Evolutionary conservation across 1,139 yeast species (phyloP).

Genomic region (Hansenula anomala): DNA sequence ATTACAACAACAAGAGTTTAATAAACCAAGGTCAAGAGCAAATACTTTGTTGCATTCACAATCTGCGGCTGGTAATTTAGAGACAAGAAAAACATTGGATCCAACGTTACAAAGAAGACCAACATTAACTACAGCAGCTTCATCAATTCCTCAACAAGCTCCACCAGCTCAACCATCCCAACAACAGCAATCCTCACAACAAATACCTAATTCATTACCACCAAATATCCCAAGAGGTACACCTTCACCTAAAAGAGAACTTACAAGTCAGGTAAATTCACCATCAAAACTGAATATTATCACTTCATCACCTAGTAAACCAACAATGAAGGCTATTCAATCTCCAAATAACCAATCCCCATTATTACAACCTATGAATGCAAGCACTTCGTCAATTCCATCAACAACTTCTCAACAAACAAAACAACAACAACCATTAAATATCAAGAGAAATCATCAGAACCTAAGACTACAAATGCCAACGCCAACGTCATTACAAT

Average conservation of each 20-base stretch:
- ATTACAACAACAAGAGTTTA: conserved; percentile 21
- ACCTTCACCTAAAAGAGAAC: conserved; percentile 22
- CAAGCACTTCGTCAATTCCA: background rate
- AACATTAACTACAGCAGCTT: conserved; percentile 9
- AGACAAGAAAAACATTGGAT: conserved; percentile 28
- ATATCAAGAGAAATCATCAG: conserved; percentile 34
- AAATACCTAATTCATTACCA: conserved; percentile 4
- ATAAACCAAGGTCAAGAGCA: conserved; percentile 37
- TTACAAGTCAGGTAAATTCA: conserved; percentile 9
- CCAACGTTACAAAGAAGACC: conserved; percentile 22
- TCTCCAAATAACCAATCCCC: conserved; percentile 22
- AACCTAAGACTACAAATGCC: conserved; percentile 46
- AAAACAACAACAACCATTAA: conserved; percentile 1
- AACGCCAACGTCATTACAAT: conserved; percentile 32
- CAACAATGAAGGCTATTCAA: conserved; percentile 22
- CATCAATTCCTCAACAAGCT: too few relatives aligned
- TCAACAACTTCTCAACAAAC: background rate
- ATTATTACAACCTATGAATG: conserved; percentile 21
- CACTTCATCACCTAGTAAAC: conserved; percentile 19
- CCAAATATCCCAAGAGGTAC: conserved; percentile 15
- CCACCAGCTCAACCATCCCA: conserved; percentile 3
- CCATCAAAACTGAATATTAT: conserved; percentile 14
- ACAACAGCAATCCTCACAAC: background rate
- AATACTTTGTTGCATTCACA: conserved; percentile 46
- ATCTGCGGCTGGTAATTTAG: conserved; percentile 41